Evolutionary conservation across 805 yeast genomes (phyloP).

Genomic region (Teunomyces aglyptinius): DNA sequence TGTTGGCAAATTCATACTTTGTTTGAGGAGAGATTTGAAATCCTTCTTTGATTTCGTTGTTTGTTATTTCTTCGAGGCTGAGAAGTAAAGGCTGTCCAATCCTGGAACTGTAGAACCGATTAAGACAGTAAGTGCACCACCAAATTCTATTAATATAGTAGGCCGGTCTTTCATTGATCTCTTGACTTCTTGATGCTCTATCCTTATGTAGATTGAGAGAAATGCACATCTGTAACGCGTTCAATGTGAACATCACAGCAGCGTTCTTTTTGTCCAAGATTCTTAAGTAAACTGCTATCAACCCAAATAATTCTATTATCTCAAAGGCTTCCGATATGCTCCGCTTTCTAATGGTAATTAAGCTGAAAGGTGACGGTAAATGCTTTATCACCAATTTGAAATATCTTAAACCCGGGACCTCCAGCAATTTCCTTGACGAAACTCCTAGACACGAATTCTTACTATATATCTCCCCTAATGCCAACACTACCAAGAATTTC

Average conservation of each 20-base stretch:
- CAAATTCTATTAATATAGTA: constrained; percentile 13
- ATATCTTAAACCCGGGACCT: constrained; percentile 22
- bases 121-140: constrained; percentile 28
- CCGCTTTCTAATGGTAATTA: constrained; percentile 12
- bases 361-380: constrained; percentile 19
- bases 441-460: constrained; percentile 9
- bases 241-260: constrained; percentile 20
- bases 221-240: constrained; percentile 26
- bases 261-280: constrained; percentile 27
- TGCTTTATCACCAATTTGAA: constrained; percentile 18
- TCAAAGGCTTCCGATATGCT: constrained; percentile 15
- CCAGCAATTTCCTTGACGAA: neutral
- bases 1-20: constrained; percentile 14
- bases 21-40: constrained; percentile 5
- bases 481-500: constrained; percentile 19
- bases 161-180: constrained; percentile 6
- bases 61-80: constrained; percentile 17
- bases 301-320: constrained; percentile 23
- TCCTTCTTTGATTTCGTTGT: constrained; percentile 2
- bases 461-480: constrained; percentile 23
- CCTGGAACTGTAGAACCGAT: constrained; percentile 23
- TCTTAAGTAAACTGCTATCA: constrained; percentile 22
- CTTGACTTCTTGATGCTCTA: constrained; percentile 8
- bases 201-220: constrained; percentile 25
- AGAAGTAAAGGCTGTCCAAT: constrained; percentile 26